Evolutionary conservation across 2,329 filamentous ascomycete genomes (phyloP).

Genomic region (Alternaria hordeiaustralica): DNA sequence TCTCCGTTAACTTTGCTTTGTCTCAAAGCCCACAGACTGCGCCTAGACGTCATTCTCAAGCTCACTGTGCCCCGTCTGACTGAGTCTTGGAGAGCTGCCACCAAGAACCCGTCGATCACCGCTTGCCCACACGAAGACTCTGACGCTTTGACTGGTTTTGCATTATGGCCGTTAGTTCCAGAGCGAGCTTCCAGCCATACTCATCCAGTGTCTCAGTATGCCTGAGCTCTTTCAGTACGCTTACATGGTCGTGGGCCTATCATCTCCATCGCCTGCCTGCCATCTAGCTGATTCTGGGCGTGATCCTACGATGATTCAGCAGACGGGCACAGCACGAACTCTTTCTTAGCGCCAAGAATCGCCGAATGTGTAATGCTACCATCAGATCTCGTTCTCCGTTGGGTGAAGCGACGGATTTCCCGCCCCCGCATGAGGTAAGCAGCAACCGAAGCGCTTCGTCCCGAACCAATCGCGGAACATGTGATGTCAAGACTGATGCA

Average conservation of each 20-base stretch:
- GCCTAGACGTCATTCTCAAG: not conserved
- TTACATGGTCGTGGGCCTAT: not conserved
- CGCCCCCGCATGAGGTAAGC: not conserved
- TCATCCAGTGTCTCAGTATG: not conserved
- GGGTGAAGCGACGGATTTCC: not conserved
- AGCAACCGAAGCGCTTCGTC: not conserved
- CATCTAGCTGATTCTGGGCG: not conserved
- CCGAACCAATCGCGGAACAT: not conserved
- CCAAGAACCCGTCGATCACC: not conserved
- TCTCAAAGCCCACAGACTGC: not conserved
- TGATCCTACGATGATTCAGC: not conserved
- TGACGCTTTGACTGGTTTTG: not conserved
- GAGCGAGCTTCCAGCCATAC: not conserved
- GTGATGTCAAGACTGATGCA: not conserved
- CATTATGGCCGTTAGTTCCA: not conserved
- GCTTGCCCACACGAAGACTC: not conserved
- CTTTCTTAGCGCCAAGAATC: not conserved
- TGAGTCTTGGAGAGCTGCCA: not conserved
- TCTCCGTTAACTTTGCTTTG: not conserved
- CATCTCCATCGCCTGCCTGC: not conserved
- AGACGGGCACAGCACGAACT: not conserved
- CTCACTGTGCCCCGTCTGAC: not conserved
- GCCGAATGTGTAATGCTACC: not conserved
- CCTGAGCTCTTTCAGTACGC: not conserved
- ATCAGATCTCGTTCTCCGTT: not conserved